These are phyloP conservation scores for Suhomyces yuchorum DNA, from an alignment of 1,139 yeast genomes.

Conservation along the genomic window DNA sequence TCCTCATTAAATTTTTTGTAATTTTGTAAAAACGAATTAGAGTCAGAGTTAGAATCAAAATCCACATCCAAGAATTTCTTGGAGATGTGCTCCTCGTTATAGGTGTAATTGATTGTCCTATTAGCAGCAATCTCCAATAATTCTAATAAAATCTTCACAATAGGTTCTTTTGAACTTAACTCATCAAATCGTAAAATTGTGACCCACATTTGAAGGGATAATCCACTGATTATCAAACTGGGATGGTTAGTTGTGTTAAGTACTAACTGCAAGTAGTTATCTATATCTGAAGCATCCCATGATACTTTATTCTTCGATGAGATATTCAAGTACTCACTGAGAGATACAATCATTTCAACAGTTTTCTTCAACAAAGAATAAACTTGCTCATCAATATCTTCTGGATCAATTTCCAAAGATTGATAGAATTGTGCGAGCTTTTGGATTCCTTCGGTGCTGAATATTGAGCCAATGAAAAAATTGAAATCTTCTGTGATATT, in stretches of 20 bases:
- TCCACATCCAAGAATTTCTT: conserved; percentile 73
- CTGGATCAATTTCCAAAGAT: conserved; percentile 64
- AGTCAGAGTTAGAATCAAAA: conserved; percentile 85
- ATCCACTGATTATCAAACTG: conserved; percentile 86
- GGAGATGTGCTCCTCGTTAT: conserved; percentile 63
- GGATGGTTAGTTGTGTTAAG: conserved; percentile 81
- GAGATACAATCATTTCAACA: conserved; percentile 90
- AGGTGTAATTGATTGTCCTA: conserved; percentile 72
- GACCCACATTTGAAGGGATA: conserved; percentile 94
- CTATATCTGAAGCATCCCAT: conserved; percentile 58
- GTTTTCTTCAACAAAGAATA: conserved; percentile 85
- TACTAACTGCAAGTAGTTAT: conserved; percentile 70
- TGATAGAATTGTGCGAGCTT: conserved; percentile 68
- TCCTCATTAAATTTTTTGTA: conserved; percentile 88
- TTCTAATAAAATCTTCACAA: conserved; percentile 58
- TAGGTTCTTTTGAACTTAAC: conserved; percentile 52
- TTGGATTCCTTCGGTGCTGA: conserved; percentile 68
- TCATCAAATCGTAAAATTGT: conserved; percentile 82
- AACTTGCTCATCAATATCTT: conserved; percentile 73
- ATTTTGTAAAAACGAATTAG: conserved; percentile 73
- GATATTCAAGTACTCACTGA: conserved; percentile 72
- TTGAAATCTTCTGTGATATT: conserved; percentile 71
- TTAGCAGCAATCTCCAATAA: conserved; percentile 77
- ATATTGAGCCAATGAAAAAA: conserved; percentile 77
- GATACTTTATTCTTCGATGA: conserved; percentile 41